Evolutionary conservation across 768 basidiomycete genomes (phyloP), one percentile per base, ranked within the genome.

Genomic region (Neoboletus brunneissimus): DNA sequence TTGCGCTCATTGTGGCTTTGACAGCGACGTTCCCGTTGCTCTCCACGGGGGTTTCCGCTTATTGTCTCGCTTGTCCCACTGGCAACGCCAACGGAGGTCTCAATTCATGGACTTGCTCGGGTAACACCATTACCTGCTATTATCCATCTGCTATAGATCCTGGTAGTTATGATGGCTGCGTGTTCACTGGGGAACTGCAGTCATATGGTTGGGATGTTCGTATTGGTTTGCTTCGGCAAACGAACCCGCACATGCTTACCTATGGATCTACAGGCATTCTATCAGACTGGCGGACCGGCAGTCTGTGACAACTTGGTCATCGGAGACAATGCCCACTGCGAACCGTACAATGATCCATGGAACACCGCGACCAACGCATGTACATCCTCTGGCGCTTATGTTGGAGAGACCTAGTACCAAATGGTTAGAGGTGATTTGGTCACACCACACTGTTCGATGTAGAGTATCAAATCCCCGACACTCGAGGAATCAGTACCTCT

Each of bases 61-160:
- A 15, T 2, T 56, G 55, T 20, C 29, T 38, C n/a, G 50, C 52
- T 16, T 57, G 55, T 35, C 29, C 29, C 9, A 53, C 47, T n/a
- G 54, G 55, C 32, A 34, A 32, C 53, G 3, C 37, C 12, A 43
- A 37, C 22, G 53, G 32, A 35, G 54, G 55, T 40, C 53, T 57
- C 23, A 23, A 57, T 47, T 54, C 45, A 7, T 57, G 55, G 55
- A 54, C 42, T n/a, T 57, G 55, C 37, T 54, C 45, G 11, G 53
- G 38, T n/a, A 18, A 57, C 35, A 16, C 32, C 32, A 34, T 34
- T 5, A 34, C 32, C 32, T 34, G 32, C 32, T 34, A 34, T 34
- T 34, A 34, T 2, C 53, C 55, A 16, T 56, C 51, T 18, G 27
- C 34, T 18, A 31, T 22, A 1, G 4, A 47, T n/a, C 43, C 53